Percentiles rank a stretch among this genome's conserved stretches.
Evolutionary conservation across 2,329 filamentous ascomycete genomes (phyloP).

Genomic region (Westerdykella ornata): DNA sequence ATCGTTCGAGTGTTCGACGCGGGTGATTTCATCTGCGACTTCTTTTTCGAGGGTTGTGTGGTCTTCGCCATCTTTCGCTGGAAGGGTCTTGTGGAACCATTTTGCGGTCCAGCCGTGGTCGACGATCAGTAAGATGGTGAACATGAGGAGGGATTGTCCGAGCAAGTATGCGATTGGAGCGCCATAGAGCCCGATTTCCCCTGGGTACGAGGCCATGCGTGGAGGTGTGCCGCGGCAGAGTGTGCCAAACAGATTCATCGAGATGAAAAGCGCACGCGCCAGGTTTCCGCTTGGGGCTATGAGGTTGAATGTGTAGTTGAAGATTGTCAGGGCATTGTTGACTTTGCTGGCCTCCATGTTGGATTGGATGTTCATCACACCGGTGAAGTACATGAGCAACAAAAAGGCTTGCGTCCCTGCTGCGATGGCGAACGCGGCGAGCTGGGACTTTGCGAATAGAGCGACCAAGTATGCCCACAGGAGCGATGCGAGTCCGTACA

Average conservation of each 20-base stretch:
- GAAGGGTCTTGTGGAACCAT: conserved; percentile 22
- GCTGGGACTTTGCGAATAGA: conserved; percentile 67
- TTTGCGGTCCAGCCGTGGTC: conserved; percentile 57
- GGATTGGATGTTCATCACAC: conserved; percentile 15
- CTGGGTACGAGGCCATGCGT: conserved; percentile 61
- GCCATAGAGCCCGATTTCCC: conserved; percentile 66
- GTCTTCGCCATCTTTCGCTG: conserved; percentile 36
- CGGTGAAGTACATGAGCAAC: conserved; percentile 41
- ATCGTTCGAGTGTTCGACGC: conserved; percentile 59
- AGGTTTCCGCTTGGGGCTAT: conserved; percentile 70
- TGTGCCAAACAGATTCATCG: conserved; percentile 72
- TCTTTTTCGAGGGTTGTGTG: conserved; percentile 37
- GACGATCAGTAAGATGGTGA: conserved; percentile 64
- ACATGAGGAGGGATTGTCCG: conserved; percentile 62
- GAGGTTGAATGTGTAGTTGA: conserved; percentile 65
- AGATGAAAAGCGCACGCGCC: conserved; percentile 63
- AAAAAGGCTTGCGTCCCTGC: conserved; percentile 60
- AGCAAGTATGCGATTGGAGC: conserved; percentile 77
- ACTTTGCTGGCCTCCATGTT: conserved; percentile 10
- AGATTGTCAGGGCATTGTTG: conserved; percentile 49
- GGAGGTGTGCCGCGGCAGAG: conserved; percentile 56
- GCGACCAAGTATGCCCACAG: conserved; percentile 73
- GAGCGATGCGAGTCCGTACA: conserved; percentile 72
- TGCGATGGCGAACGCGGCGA: conserved; percentile 73
- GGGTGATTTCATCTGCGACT: conserved; percentile 56